phyloP scores from a whole-genome alignment of 805 yeast species.

The Torulaspora indica region DNA sequence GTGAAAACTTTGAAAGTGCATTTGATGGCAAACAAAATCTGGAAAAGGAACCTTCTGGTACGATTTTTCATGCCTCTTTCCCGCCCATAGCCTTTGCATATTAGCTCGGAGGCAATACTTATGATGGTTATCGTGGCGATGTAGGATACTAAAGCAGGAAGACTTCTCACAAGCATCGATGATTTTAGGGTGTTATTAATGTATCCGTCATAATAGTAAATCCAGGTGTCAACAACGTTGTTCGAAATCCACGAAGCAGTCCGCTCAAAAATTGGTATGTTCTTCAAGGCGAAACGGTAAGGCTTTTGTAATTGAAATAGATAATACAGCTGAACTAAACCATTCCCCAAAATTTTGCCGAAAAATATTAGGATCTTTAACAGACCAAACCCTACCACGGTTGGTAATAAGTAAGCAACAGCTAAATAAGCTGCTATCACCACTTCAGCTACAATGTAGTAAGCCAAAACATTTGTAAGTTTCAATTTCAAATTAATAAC shows the following conservation, averaged over 20 bases:
- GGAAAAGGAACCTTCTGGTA: slow-evolving; percentile 47
- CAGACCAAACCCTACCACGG: slow-evolving; percentile 40
- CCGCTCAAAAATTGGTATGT: slow-evolving; percentile 5
- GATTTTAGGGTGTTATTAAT: slow-evolving; percentile 17
- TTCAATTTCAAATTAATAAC: slow-evolving; percentile 27
- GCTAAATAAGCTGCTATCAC: slow-evolving; percentile 38
- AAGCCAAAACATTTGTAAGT: slow-evolving; percentile 22
- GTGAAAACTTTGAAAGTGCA: slow-evolving; percentile 69
- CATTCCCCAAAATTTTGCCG: slow-evolving; percentile 13
- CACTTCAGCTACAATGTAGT: slow-evolving; percentile 30
- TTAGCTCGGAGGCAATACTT: slow-evolving; percentile 25
- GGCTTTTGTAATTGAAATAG: slow-evolving; percentile 9
- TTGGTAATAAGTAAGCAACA: slow-evolving; percentile 46
- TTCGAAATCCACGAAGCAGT: slow-evolving; percentile 17
- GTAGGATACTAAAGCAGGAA: slow-evolving; percentile 32
- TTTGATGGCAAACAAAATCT: slow-evolving; percentile 48
- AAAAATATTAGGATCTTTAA: slow-evolving; percentile 19
- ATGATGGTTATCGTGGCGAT: slow-evolving; percentile 23
- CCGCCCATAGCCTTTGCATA: slow-evolving; percentile 28
- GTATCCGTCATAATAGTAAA: slow-evolving; percentile 21
- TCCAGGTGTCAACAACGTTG: slow-evolving; percentile 8
- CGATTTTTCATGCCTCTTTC: slow-evolving; percentile 31
- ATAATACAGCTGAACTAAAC: slow-evolving; percentile 12
- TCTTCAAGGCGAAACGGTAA: slow-evolving; percentile 5
- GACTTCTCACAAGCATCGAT: slow-evolving; percentile 25